Percentiles rank a stretch among this genome's conserved stretches.
Evolutionary conservation across 768 basidiomycete species (phyloP).

Genomic region (Boletus rubropictus): DNA sequence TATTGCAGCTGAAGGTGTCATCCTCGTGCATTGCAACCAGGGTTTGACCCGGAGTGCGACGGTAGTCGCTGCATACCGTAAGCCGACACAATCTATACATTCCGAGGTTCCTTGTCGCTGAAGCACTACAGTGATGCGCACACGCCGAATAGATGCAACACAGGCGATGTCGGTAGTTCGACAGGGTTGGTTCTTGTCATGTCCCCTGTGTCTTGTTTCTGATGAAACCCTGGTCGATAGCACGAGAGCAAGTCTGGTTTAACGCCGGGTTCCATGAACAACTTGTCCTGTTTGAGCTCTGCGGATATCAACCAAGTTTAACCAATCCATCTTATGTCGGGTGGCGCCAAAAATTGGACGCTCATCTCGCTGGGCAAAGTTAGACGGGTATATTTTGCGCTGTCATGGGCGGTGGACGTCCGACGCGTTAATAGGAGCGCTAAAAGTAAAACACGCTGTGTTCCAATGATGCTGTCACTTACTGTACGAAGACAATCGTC

Average conservation of each 20-base stretch:
- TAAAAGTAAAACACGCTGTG: conserved; percentile 9
- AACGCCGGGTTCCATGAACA: conserved; percentile 78
- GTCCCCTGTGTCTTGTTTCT: conserved; percentile 3
- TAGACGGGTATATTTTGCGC: conserved; percentile 5
- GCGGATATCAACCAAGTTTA: conserved; percentile 57
- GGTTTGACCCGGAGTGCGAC: conserved; percentile 63
- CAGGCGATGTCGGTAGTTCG: conserved; percentile 58
- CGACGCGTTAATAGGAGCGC: conserved; percentile 5
- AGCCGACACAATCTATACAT: conserved; percentile 22
- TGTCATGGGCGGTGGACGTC: conserved; percentile 3
- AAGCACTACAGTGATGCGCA: conserved; percentile 55
- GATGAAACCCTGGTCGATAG: conserved; percentile 30
- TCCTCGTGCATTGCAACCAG: conserved; percentile 64
- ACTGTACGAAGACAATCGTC: conserved; percentile 15
- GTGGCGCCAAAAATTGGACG: conserved; percentile 56
- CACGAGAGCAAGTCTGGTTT: conserved; percentile 73
- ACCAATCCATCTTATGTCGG: conserved; percentile 59
- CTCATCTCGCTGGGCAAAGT: conserved; percentile 35
- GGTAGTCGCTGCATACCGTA: conserved; percentile 74
- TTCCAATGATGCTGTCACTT: conserved; percentile 9
- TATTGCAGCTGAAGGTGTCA: conserved; percentile 48
- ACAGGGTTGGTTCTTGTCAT: conserved; percentile 38
- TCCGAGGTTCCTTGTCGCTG: conserved; percentile 6
- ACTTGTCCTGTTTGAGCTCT: conserved; percentile 68
- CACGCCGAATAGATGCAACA: conserved; percentile 49